phyloP scores from a whole-genome alignment of 1,139 yeast species.

The Saccharomycopsis hybrid region DNA sequence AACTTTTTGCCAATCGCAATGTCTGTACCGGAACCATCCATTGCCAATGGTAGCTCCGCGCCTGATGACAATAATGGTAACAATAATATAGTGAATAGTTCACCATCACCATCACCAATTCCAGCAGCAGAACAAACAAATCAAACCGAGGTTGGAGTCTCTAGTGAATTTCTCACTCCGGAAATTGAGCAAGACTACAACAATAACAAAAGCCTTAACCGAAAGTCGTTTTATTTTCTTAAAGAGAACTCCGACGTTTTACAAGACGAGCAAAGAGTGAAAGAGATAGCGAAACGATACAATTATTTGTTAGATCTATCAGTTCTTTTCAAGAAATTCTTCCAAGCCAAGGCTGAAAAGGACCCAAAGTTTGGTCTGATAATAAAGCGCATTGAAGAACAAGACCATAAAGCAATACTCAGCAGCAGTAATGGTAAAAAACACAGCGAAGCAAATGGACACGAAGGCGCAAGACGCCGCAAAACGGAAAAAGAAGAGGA shows the following conservation, averaged over 20 bases:
- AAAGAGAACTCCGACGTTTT: background rate
- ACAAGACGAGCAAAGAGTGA: constrained; percentile 8
- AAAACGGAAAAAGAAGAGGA: constrained; percentile 69
- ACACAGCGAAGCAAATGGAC: background rate
- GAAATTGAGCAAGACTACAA: background rate
- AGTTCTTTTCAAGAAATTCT: constrained; percentile 61
- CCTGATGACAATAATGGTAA: no score
- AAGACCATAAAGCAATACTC: constrained; percentile 25
- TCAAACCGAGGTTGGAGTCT: background rate
- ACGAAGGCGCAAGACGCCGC: constrained; percentile 34
- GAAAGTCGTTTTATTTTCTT: constrained; percentile 14
- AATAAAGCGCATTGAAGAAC: constrained; percentile 37
- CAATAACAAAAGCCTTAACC: background rate
- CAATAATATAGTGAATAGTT: no score
- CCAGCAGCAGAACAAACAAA: no score
- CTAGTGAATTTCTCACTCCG: background rate
- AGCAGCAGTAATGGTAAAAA: constrained; percentile 3
- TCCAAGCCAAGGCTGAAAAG: constrained; percentile 57
- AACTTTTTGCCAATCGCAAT: no score
- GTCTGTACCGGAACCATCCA: no score
- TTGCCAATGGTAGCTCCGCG: no score
- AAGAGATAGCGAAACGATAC: constrained; percentile 54
- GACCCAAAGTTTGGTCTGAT: constrained; percentile 52
- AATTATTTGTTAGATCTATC: constrained; percentile 62
- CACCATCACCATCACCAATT: no score